These are phyloP conservation scores for Adansonia grandidieri DNA, from an alignment of 441 rosid genomes.

Conservation along the genomic window DNA sequence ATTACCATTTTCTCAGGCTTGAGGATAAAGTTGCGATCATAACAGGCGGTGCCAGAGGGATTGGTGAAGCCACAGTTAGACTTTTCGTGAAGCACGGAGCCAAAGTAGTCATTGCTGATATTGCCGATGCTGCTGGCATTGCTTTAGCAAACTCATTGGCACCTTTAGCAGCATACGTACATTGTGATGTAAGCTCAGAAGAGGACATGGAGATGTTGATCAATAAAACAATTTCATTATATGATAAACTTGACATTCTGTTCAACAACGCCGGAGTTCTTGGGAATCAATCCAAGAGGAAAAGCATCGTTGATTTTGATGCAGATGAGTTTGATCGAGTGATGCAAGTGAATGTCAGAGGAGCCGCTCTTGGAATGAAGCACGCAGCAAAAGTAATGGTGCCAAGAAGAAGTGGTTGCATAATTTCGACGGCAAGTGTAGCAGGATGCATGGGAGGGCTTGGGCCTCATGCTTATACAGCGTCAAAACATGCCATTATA, in stretches of 20 bases:
- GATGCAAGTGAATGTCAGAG: slow-evolving; percentile 75
- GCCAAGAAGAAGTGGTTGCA: slow-evolving; percentile 59
- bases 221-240: slow-evolving; percentile 51
- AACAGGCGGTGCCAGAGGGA: slow-evolving; percentile 89
- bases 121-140: slow-evolving; percentile 54
- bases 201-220: slow-evolving; percentile 64
- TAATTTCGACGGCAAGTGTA: slow-evolving; percentile 78
- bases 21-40: slow-evolving; percentile 80
- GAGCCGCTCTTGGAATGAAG: slow-evolving; percentile 74
- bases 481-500: slow-evolving; percentile 86
- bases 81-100: slow-evolving; percentile 80
- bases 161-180: slow-evolving; percentile 56
- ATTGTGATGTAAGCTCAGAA: slow-evolving; percentile 73
- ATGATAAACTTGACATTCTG: slow-evolving; percentile 66
- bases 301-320: slow-evolving; percentile 69
- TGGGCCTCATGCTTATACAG: slow-evolving; percentile 89
- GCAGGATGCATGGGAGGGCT: slow-evolving; percentile 88
- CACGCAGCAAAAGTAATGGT: slow-evolving; percentile 84
- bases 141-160: slow-evolving; percentile 52
- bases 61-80: slow-evolving; percentile 74
- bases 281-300: slow-evolving; percentile 63
- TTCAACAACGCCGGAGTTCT: slow-evolving; percentile 93
- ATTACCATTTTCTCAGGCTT: slow-evolving; percentile 44
- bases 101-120: slow-evolving; percentile 75
- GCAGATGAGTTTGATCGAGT: slow-evolving; percentile 63